Evolutionary conservation across 768 basidiomycete genomes (phyloP).

Genomic region (Naganishia onofrii): DNA sequence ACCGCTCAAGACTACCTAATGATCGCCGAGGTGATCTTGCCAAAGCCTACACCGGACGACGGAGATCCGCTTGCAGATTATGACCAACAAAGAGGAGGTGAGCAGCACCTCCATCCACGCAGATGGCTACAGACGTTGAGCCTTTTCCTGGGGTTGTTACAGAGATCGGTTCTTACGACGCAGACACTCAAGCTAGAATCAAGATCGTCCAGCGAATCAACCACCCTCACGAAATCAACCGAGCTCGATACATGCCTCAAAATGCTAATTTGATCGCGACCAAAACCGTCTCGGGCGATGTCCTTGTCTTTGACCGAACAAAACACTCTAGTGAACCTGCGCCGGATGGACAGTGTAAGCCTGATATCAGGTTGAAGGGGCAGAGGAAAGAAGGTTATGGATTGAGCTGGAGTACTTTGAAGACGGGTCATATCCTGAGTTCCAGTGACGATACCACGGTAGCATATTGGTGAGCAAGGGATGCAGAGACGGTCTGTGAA

Average conservation of each 20-base stretch:
- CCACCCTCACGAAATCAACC: slow-evolving; percentile 91
- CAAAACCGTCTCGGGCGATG: slow-evolving; percentile 84
- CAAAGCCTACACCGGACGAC: slow-evolving; percentile 61
- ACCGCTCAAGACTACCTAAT: slow-evolving; percentile 92
- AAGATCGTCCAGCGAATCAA: slow-evolving; percentile 91
- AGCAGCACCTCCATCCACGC: slow-evolving; percentile 24
- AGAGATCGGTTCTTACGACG: slow-evolving; percentile 88
- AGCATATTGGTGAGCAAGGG: slow-evolving; percentile 74
- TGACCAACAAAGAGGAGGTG: slow-evolving; percentile 79
- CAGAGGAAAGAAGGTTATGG: slow-evolving; percentile 94
- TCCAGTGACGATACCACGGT: slow-evolving; percentile 95
- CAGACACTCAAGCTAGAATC: slow-evolving; percentile 79
- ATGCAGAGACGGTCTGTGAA: background rate
- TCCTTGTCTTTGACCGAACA: slow-evolving; percentile 92
- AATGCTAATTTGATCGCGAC: slow-evolving; percentile 96
- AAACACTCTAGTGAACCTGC: slow-evolving; percentile 94
- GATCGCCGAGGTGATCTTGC: slow-evolving; percentile 90
- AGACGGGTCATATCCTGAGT: slow-evolving; percentile 78
- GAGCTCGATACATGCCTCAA: slow-evolving; percentile 98
- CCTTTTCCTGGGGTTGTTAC: slow-evolving; percentile 9
- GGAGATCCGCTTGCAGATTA: slow-evolving; percentile 81
- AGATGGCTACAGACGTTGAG: background rate
- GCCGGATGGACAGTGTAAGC: slow-evolving; percentile 75
- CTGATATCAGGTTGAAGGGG: slow-evolving; percentile 84
- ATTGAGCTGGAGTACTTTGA: slow-evolving; percentile 83